These are phyloP conservation scores for Pythium myriotylum DNA, from an alignment of 352 stramenopile species.

Conservation along the genomic window DNA sequence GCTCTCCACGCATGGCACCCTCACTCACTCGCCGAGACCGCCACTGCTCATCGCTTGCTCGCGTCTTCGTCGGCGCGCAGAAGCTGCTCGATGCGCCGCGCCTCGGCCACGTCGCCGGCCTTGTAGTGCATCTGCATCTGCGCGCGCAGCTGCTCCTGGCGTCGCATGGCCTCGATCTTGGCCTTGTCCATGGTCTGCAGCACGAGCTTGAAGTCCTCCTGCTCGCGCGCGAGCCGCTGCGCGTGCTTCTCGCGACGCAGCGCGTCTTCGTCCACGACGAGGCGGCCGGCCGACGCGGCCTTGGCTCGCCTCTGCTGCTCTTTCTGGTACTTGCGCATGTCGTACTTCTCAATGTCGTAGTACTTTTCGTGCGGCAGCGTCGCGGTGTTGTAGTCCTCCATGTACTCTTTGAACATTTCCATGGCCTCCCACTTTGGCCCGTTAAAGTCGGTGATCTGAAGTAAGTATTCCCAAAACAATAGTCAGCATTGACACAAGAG, in stretches of 20 bases:
- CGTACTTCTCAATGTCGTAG: slow-evolving; percentile 98
- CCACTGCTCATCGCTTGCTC: not conserved
- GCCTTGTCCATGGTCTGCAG: slow-evolving; percentile 83
- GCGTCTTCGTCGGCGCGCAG: slow-evolving; percentile 35
- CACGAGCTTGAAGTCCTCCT: slow-evolving; percentile 76
- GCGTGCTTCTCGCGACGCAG: slow-evolving; percentile 61
- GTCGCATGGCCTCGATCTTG: slow-evolving; percentile 88
- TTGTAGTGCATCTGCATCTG: slow-evolving; percentile 93
- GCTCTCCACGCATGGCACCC: slow-evolving; percentile 3
- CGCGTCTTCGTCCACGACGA: slow-evolving; percentile 55
- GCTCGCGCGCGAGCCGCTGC: slow-evolving; percentile 57
- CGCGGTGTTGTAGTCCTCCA: slow-evolving; percentile 98
- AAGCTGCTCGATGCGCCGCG: slow-evolving; percentile 81
- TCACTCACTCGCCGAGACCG: slow-evolving; percentile 16
- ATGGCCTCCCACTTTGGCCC: slow-evolving; percentile 87
- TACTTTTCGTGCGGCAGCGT: slow-evolving; percentile 97
- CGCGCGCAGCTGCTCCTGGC: slow-evolving; percentile 77
- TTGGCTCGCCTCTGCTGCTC: slow-evolving; percentile 55
- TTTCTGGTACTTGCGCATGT: slow-evolving; percentile 94
- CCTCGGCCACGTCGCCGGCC: slow-evolving; percentile 82
- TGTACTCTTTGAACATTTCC: slow-evolving; percentile 92
- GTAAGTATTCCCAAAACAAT: not conserved
- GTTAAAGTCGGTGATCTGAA: slow-evolving; percentile 76
- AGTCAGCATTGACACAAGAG: too few relatives aligned
- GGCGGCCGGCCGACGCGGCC: slow-evolving; percentile 1